These are phyloP conservation scores for Sugiyamaella grinbergsii DNA, from an alignment of 1,139 yeast genomes.

Conservation along the genomic window DNA sequence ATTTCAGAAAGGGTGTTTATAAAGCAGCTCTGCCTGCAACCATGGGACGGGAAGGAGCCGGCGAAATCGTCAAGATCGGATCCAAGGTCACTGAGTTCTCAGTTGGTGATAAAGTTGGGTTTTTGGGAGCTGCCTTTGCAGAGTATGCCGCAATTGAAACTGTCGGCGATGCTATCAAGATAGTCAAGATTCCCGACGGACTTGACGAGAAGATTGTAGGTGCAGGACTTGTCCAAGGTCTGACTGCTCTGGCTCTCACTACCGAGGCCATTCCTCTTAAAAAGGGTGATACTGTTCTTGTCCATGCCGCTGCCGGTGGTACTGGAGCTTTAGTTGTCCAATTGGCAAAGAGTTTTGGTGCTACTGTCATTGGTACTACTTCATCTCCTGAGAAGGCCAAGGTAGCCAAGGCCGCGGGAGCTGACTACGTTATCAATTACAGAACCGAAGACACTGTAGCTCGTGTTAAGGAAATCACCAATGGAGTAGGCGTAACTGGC, in stretches of 20 bases:
- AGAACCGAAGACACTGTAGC: conserved; percentile 57
- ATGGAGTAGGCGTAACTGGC: conserved; percentile 70
- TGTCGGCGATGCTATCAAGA: conserved; percentile 46
- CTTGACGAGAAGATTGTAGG: conserved; percentile 57
- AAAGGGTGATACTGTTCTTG: conserved; percentile 49
- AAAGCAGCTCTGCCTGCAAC: conserved; percentile 60
- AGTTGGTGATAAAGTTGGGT: conserved; percentile 76
- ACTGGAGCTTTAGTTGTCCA: conserved; percentile 75
- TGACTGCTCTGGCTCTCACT: conserved; percentile 74
- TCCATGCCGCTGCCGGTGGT: conserved; percentile 94
- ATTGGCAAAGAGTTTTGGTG: conserved; percentile 62
- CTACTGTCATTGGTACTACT: conserved; percentile 80
- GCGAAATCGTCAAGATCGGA: conserved; percentile 72
- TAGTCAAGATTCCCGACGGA: conserved; percentile 35
- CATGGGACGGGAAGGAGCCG: conserved; percentile 85
- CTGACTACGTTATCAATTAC: conserved; percentile 68
- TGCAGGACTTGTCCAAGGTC: conserved; percentile 65
- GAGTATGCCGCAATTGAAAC: conserved; percentile 58
- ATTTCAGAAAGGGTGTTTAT: conserved; percentile 78
- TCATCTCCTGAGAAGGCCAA: conserved; percentile 60
- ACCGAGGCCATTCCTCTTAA: conserved; percentile 66
- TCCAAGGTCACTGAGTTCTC: conserved; percentile 54
- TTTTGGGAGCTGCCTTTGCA: conserved; percentile 59
- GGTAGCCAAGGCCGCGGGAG: conserved; percentile 67
- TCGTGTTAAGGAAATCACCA: conserved; percentile 65